Evolutionary conservation across 139 green algal genomes (phyloP), one percentile per base, ranked within the genome.

Genomic region (Closterium sp.): DNA sequence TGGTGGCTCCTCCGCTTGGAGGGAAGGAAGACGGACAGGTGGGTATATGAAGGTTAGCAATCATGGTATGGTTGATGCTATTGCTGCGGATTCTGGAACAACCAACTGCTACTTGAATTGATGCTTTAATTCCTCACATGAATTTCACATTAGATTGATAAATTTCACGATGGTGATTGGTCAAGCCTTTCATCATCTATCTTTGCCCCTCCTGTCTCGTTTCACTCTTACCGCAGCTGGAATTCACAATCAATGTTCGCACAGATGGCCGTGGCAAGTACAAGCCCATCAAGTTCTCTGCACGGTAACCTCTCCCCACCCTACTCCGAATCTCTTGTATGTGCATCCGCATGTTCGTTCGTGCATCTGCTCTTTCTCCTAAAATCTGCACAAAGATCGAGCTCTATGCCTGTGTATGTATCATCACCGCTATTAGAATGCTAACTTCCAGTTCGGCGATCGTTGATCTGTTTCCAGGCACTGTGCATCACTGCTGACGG

Each of bases 241-340:
- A 98, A 24, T 96, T 98, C 86, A 96, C 93, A 0, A 89, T 98
- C 30, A 96, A 91, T 42, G 92, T 93, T 62, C 86, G 90, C 32
- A 31, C 30, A 21, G 92, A 93, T 32, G 93, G 88, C 2, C 94
- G 87, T 30, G 91, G 86, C 87, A 97, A 97, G 88, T 97, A 95
- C 96, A 98, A 98, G 91, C 87, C 97, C 1, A 89, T 96, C 31
- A 97, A 97, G 91, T 98, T 98, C 94, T 79, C 62, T 27, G 62
- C 62, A 79, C 62, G 62, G 62, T 79, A 79, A 70, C 19, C 62
- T 79, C 62, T 27, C 62, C 17, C 24, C 62, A 13, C 62, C 62
- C 62, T 24, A 27, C 62, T 22, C 10, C 7, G 21, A 42, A 42
- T 10, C 34, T 4, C 34, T 42, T 42, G 4, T 42, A 42, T 42